Base-by-base conservation (phyloP, 352 stramenopile genomes). In the Pythium inflatum region DNA sequence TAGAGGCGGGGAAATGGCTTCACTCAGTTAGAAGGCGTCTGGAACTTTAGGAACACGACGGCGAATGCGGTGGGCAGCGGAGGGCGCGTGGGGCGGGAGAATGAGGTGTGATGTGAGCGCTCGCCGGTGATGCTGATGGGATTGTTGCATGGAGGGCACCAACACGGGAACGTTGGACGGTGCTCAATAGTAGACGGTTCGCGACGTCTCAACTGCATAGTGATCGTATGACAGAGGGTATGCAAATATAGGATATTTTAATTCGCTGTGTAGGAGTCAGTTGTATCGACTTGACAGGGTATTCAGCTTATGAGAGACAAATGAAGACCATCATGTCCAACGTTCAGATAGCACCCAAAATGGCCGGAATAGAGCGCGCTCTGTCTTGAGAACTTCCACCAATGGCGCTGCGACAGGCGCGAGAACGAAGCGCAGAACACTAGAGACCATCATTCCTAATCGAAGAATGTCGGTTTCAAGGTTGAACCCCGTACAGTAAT, bases 311-410 rank as follows among this genome's bases (percentile, higher is more conserved):
- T 14, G 13, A 20, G 40, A 40, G 27, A 27, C 48, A 40, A 51
- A 22, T 62, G 50, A 1, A 25, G 43, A 27, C 33, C 38, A 40
- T 38, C 55, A 59, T 57, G 62, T 62, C 51, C 62, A 69, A 69
- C 50, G 51, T 31, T n/a, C 5, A 3, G 16, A 59, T 45, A 18
- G 24, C 30, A 45, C 18, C 9, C 18, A 5, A 18, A 27, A 25
- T 30, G 34, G 22, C 40, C 57, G 45, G 49, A 68, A 61, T 68
- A 68, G 61, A 68, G 61, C 25, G 38, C 61, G 0, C 36, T 62
- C 16, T 59, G 22, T 41, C 34, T 31, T 16, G 30, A 20, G n/a
- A 27, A 45, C 5, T 58, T 59, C n/a, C n/a, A n/a, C n/a, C n/a
- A n/a, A n/a, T n/a, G n/a, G n/a, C n/a, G 14, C 20, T 60, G 53